Evolutionary conservation across 208 protist species (phyloP), one percentile per base, ranked within the genome.

Genomic region (Trypanosoma congolense): DNA sequence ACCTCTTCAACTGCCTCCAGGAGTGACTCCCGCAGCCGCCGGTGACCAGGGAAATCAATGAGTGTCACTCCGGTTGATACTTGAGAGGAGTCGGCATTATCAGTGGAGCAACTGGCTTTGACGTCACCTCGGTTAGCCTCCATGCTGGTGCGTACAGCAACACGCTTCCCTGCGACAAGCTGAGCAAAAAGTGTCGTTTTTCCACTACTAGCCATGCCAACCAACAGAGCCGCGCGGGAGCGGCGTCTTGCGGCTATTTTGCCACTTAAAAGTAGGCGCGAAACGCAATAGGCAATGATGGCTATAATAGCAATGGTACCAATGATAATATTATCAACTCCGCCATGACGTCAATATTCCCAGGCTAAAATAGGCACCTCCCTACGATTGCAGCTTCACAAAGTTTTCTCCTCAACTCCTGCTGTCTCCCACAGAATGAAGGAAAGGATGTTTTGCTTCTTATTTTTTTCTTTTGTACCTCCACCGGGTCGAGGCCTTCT

Each of bases 141-240:
- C 75, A 90, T 92, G 55, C 80, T 90, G 29, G 82, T 90, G 12
- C 70, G 76, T 9, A 74, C 77, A 18, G 28, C 6, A 9, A 56
- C 26, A 19, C 30, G 38, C 12, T 61, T 48, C 26, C 38, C 47
- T 12, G 58, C 58, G 19, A 75, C 62, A 0, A 95, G 61, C 51
- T 86, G 79, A 19, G 66, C 60, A 63, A 92, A 88, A 19, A 95
- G 61, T 12, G 79, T 61, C 21, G 83, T 95, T 69, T 95, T 95
- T 18, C 87, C 87, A 25, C 77, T 83, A 29, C 58, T 60, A 18
- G 70, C 69, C 2, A 90, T 65, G 45, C 87, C 87, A 30, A 90
- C 44, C 22, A 95, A 54, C 52, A 90, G 47, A 18, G 67, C 56
- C 16, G 57, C 41, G 54, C 57, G 43, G 33, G 66, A 61, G 25